Evolutionary conservation across 2,329 filamentous ascomycete genomes (phyloP), one percentile per base, ranked within the genome.

Genomic region (Chaetoscypha palmicola): DNA sequence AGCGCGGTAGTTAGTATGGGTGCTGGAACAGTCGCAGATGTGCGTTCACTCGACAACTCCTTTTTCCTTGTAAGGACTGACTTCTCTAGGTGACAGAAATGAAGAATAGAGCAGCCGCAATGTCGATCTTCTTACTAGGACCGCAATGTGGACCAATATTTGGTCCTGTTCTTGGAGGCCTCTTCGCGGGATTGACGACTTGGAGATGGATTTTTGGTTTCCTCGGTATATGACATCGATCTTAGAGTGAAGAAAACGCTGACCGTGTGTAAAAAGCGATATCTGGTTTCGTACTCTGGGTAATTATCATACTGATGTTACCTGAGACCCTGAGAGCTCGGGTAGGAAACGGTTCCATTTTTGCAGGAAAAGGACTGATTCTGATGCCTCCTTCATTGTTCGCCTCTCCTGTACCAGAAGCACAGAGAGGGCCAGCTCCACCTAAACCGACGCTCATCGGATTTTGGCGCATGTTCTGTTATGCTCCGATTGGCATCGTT

Each of bases 191-290:
- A n/a, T 22, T 33, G 20, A 41, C 38, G 19, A 33, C 17, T 41
- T 41, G 30, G 28, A 41, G 38, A 32, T 41, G 38, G 38, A 41
- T 41, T 11, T 41, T 41, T 33, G 38, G 38, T 4, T 41, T 41
- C 17, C 38, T 41, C 10, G 38, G 38, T 41, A 32, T 10, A 12
- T 23, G 8, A 21, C 10, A 17, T 12, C 30, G 12, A 3, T 19
- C 14, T n/a, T 11, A 30, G 14, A 3, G 2, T 7, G n/a, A 16
- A 26, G 21, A 9, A 14, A 7, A n/a, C 3, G 36, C 36, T 38
- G 12, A 38, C 14, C 4, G 26, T 9, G 1, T 7, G 4, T 26
- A 19, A 14, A 14, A 19, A 41, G 38, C 38, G 23, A 41, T 41
- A 33, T 22, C 38, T 23, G 38, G 38, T 9, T 41, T 41, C 17